Conservation (phyloP, 768 basidiomycete species). For the Hypholoma fasciculare region DNA sequence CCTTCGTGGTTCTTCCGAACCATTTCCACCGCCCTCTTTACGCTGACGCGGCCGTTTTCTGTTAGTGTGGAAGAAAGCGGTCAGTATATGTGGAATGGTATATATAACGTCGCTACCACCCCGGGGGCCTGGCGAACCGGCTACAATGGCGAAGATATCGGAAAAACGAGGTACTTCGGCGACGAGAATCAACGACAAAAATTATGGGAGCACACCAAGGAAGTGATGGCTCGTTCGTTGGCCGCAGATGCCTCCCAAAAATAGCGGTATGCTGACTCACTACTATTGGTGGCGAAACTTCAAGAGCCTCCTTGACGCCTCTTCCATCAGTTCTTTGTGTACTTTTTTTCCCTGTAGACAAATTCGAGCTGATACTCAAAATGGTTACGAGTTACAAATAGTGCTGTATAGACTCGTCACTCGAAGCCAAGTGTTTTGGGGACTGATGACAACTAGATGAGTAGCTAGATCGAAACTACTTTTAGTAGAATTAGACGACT, state of each 20-base stretch:
- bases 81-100: constrained; percentile 35
- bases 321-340: too few relatives aligned
- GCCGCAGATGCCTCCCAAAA: background rate
- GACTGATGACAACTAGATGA: too few relatives aligned
- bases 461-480: too few relatives aligned
- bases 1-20: constrained; percentile 24
- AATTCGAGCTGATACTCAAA: too few relatives aligned
- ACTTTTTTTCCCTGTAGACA: too few relatives aligned
- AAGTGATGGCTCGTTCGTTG: background rate
- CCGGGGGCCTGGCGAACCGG: constrained; percentile 32
- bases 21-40: constrained; percentile 15
- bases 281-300: too few relatives aligned
- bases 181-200: constrained; percentile 34
- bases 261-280: background rate
- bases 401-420: too few relatives aligned
- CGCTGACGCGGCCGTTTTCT: constrained; percentile 24
- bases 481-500: too few relatives aligned
- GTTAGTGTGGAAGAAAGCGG: constrained; percentile 28
- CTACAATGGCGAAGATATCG: constrained; percentile 30
- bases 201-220: constrained; percentile 30
- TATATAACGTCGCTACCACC: constrained; percentile 21
- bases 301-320: too few relatives aligned
- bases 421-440: too few relatives aligned
- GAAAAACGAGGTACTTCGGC: constrained; percentile 32
- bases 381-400: too few relatives aligned